phyloP scores from a whole-genome alignment of 352 stramenopile genomes.

The Peronospora farinosa region DNA sequence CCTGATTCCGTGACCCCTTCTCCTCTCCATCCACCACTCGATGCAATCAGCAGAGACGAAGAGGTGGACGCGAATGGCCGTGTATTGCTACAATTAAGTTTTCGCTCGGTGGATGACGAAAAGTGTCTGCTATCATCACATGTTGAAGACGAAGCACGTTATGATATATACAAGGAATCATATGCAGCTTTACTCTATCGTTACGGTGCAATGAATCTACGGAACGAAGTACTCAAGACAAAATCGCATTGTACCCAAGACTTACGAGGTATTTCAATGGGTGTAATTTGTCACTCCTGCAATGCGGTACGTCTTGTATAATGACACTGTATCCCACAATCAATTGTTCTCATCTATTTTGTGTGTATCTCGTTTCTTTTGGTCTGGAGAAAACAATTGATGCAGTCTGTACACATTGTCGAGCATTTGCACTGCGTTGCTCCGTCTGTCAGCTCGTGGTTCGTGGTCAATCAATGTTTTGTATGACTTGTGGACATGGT shows the following conservation, averaged over 20 bases:
- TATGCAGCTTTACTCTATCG: constrained; percentile 80
- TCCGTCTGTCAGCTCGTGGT: constrained; percentile 80
- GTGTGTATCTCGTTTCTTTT: neutral
- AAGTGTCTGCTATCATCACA: constrained; percentile 44
- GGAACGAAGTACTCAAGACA: constrained; percentile 69
- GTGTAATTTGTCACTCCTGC: constrained; percentile 59
- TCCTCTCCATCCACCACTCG: constrained; percentile 13
- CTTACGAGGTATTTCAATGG: constrained; percentile 52
- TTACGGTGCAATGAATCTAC: constrained; percentile 67
- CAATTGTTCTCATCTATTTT: no score
- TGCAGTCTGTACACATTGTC: constrained; percentile 54
- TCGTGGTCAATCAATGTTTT: constrained; percentile 82
- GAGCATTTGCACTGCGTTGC: constrained; percentile 73
- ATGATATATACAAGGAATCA: constrained; percentile 76
- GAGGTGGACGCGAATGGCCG: constrained; percentile 38
- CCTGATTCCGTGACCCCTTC: constrained; percentile 14
- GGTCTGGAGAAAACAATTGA: constrained; percentile 40
- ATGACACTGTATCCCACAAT: no score
- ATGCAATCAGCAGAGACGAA: constrained; percentile 18
- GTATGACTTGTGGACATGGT: constrained; percentile 78
- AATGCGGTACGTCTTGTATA: constrained; percentile 42
- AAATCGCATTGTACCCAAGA: constrained; percentile 27
- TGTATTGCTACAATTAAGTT: constrained; percentile 47
- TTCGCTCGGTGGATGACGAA: constrained; percentile 32
- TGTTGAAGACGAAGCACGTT: constrained; percentile 49